Conservation (phyloP, 306 rosid genomes). For the Amphicarpaea edgeworthii region DNA sequence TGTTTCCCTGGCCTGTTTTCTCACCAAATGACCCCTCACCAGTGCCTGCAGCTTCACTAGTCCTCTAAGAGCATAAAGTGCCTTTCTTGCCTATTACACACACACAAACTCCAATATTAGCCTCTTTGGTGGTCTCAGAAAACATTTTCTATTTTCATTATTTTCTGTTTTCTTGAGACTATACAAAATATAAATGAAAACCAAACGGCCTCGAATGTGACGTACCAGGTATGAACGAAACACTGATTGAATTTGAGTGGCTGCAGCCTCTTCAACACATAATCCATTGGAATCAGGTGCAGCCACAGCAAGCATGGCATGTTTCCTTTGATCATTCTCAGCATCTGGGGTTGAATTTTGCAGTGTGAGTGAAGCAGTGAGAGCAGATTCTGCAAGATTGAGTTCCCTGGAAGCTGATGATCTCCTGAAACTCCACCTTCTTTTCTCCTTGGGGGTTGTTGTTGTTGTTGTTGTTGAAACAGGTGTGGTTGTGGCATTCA, state of each 20-base stretch:
- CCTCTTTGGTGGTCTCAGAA: not conserved
- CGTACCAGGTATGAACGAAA: constrained; percentile 85
- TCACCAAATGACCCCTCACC: constrained; percentile 90
- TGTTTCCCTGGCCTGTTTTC: constrained; percentile 79
- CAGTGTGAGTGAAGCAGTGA: constrained; percentile 41
- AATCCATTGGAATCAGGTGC: constrained; percentile 49
- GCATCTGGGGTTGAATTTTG: constrained; percentile 52
- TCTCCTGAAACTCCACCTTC: constrained; percentile 94
- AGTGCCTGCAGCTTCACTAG: constrained; percentile 91
- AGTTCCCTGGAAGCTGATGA: constrained; percentile 70
- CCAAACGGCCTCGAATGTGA: not conserved
- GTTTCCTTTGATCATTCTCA: constrained; percentile 64
- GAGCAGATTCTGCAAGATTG: constrained; percentile 48
- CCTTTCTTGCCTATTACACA: constrained; percentile 80
- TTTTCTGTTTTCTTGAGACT: not conserved
- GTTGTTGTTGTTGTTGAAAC: constrained; percentile 53
- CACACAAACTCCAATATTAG: not conserved
- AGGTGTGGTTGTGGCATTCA: constrained; percentile 60
- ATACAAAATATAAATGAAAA: not conserved
- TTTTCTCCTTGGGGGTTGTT: constrained; percentile 64
- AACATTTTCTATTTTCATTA: not conserved
- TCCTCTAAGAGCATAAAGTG: constrained; percentile 84
- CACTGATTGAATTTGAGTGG: constrained; percentile 75
- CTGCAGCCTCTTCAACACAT: constrained; percentile 69
- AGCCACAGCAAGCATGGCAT: constrained; percentile 61